These are phyloP conservation scores for Cochlearia excelsa DNA, from an alignment of 345 rosid genomes.

Conservation along the genomic window DNA sequence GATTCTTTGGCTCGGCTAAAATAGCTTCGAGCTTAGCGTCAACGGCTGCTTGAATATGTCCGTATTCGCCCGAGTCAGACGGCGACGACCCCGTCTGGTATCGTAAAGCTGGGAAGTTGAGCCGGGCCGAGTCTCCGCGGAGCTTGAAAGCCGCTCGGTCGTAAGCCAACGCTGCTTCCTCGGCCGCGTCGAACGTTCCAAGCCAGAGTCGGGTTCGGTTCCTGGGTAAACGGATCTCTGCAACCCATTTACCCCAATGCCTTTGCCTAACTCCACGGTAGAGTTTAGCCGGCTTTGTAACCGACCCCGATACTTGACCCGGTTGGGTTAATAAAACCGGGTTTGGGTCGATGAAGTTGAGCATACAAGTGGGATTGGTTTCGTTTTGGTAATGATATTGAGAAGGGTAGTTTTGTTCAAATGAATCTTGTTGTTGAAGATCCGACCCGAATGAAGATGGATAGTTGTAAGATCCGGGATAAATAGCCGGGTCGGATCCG, in stretches of 20 bases:
- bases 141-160: conserved; percentile 88
- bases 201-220: conserved; percentile 96
- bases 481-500: conserved; percentile 32
- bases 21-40: conserved; percentile 85
- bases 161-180: conserved; percentile 90
- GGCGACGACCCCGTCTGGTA: conserved; percentile 52
- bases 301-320: conserved; percentile 32
- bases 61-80: conserved; percentile 60
- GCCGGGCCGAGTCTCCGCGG: conserved; percentile 80
- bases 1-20: conserved; percentile 63
- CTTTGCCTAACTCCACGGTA: conserved; percentile 90
- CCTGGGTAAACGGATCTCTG: conserved; percentile 89
- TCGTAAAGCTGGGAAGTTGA: conserved; percentile 70
- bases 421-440: conserved; percentile 37
- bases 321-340: conserved; percentile 46
- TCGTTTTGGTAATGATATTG: conserved; percentile 63
- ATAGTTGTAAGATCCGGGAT: conserved; percentile 37
- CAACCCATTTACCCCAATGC: conserved; percentile 98
- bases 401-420: conserved; percentile 36
- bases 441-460: conserved; percentile 41
- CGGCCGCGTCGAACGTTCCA: conserved; percentile 91
- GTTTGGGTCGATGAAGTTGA: conserved; percentile 43
- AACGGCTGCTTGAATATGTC: conserved; percentile 76
- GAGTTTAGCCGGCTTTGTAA: conserved; percentile 59
- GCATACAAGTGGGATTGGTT: conserved; percentile 17